Evolutionary conservation across 176 grass and related monocot species (phyloP).

Genomic region (Musa itinerans): DNA sequence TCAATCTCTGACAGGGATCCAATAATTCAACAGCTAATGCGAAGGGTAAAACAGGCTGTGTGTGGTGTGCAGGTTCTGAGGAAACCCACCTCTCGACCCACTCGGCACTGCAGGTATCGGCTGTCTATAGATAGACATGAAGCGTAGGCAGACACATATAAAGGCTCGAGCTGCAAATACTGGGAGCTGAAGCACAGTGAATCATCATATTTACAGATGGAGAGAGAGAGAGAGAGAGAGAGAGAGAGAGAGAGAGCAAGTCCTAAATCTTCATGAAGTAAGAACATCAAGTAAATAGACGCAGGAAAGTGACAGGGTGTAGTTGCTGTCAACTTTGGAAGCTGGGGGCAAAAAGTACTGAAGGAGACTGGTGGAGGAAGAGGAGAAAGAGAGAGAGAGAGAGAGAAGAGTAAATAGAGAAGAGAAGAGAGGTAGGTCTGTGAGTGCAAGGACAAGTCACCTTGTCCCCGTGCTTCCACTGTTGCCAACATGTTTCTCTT

Average conservation of each 20-base stretch:
- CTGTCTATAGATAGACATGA: not conserved
- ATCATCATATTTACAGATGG: too few species aligned
- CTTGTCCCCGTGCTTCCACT: not conserved
- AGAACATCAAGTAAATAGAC: too few species aligned
- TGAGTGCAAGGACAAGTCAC: too few species aligned
- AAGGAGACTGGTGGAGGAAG: too few species aligned
- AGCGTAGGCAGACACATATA: not conserved
- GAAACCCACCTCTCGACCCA: not conserved
- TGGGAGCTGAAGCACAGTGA: too few species aligned
- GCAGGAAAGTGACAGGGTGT: too few species aligned
- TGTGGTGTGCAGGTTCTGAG: not conserved
- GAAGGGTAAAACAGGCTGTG: not conserved
- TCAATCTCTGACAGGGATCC: slow-evolving; percentile 48
- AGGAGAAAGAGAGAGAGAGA: not conserved
- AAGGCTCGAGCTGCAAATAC: too few species aligned
- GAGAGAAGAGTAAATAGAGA: not conserved
- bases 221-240: too few species aligned
- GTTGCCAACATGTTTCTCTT: not conserved
- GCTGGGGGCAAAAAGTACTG: too few species aligned
- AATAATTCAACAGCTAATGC: slow-evolving; percentile 8
- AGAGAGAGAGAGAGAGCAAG: too few species aligned
- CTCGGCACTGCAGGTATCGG: not conserved
- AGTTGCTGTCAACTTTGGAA: too few species aligned
- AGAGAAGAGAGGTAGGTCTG: not conserved
- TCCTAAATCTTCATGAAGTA: too few species aligned